Conservation (phyloP, 257 asterid genomes). For the Solanum etuberosum region DNA sequence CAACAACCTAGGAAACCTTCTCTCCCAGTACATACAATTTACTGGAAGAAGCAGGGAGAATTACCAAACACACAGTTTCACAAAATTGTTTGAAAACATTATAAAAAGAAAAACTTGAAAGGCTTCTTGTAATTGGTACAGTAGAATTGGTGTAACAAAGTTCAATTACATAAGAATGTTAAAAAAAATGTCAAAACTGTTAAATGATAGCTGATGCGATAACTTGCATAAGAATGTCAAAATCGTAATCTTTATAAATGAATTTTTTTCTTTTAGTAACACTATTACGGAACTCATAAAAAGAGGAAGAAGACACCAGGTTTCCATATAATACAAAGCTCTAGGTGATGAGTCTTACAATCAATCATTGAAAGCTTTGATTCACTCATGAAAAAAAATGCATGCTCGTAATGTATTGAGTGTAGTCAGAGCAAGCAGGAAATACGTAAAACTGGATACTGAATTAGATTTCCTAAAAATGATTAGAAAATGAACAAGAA, state of each 20-base stretch:
- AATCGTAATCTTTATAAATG: not conserved
- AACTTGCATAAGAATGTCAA: not conserved
- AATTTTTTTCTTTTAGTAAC: not conserved
- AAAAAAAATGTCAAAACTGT: not conserved
- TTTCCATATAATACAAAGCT: not conserved
- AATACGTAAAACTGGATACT: not conserved
- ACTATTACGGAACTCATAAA: not conserved
- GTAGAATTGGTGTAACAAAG: not conserved
- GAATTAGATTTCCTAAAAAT: not conserved
- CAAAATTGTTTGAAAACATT: not conserved
- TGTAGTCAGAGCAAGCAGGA: not conserved
- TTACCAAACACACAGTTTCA: not conserved
- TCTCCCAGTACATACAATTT: constrained; percentile 98
- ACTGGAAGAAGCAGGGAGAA: constrained; percentile 25
- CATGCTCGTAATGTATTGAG: not conserved
- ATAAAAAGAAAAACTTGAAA: not conserved
- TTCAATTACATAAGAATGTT: not conserved
- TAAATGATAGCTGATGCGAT: not conserved
- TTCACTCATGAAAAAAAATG: not conserved
- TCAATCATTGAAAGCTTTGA: not conserved
- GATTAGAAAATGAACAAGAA: not conserved
- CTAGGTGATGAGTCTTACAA: not conserved
- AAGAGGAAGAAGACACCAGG: not conserved
- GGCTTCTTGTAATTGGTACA: not conserved
- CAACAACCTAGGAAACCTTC: constrained; percentile 73